Evolutionary conservation across 768 basidiomycete species (phyloP).

Genomic region (Ephemerocybe angulata): DNA sequence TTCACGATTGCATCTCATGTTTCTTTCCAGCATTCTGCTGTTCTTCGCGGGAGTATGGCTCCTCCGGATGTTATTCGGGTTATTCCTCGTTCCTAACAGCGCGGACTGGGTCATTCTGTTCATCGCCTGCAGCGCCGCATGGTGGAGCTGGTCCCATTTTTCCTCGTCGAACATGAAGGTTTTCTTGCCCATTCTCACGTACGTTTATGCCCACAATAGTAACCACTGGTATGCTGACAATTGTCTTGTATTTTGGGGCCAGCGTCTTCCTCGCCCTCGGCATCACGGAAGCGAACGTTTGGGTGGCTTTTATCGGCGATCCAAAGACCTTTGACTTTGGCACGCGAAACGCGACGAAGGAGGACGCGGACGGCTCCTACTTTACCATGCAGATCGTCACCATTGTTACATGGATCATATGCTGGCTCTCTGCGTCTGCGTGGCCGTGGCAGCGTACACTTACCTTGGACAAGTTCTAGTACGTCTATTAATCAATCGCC

Average conservation of each 20-base stretch:
- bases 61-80: not conserved
- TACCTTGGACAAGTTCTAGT: not conserved
- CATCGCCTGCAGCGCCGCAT: not conserved
- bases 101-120: not conserved
- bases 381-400: not conserved
- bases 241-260: not conserved
- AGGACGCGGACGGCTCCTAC: not conserved
- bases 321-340: not conserved
- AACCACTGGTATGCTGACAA: not conserved
- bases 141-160: conserved; percentile 1
- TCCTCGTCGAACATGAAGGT: not conserved
- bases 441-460: not conserved
- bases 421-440: not conserved
- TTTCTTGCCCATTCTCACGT: conserved; percentile 5
- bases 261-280: not conserved
- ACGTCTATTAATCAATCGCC: not conserved
- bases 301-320: not conserved
- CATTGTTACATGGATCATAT: not conserved
- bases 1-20: too few relatives aligned
- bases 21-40: not conserved
- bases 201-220: not conserved
- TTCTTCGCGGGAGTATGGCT: not conserved
- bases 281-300: not conserved
- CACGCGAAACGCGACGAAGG: not conserved
- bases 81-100: not conserved